These are phyloP conservation scores for Gaeumannomyces sp. DNA, from an alignment of 2,329 filamentous ascomycete species.

Conservation along the genomic window DNA sequence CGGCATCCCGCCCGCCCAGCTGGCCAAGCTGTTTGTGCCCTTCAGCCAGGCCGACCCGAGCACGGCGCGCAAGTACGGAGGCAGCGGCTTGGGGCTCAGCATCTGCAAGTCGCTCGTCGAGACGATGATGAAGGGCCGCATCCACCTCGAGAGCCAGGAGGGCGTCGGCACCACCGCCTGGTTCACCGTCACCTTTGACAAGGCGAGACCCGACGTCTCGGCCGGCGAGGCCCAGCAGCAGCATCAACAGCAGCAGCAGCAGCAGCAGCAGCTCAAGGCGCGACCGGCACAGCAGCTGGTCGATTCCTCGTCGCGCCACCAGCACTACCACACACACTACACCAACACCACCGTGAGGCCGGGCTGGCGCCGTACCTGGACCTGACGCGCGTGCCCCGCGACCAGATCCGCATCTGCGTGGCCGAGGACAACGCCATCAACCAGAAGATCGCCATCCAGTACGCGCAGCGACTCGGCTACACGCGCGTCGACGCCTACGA, in stretches of 20 bases:
- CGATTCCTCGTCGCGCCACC: constrained; percentile 12
- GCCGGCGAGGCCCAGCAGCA: constrained; percentile 44
- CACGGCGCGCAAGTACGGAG: constrained; percentile 84
- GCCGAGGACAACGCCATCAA: constrained; percentile 96
- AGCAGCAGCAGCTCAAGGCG: constrained; percentile 19
- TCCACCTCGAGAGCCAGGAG: constrained; percentile 72
- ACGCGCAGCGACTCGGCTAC: constrained; percentile 80
- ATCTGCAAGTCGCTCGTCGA: constrained; percentile 95
- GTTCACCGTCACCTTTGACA: constrained; percentile 82
- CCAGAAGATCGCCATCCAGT: constrained; percentile 87
- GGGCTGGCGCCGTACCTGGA: constrained; percentile 48
- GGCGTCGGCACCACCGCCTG: constrained; percentile 65
- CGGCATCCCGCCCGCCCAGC: constrained; percentile 75
- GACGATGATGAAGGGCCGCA: constrained; percentile 81
- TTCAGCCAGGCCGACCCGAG: constrained; percentile 91
- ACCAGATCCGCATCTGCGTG: constrained; percentile 81
- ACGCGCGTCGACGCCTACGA: constrained; percentile 77
- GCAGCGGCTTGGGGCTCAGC: constrained; percentile 82
- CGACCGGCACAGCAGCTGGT: constrained; percentile 16
- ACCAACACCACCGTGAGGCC: constrained; percentile 8
- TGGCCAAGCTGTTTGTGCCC: constrained; percentile 81
- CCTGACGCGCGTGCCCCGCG: constrained; percentile 66
- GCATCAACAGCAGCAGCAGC: constrained; percentile 4
- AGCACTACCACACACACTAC: constrained; percentile 4
- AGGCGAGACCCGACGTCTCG: constrained; percentile 59